Conservation (phyloP, 257 asterid genomes). For the Solanum medicagineum region DNA sequence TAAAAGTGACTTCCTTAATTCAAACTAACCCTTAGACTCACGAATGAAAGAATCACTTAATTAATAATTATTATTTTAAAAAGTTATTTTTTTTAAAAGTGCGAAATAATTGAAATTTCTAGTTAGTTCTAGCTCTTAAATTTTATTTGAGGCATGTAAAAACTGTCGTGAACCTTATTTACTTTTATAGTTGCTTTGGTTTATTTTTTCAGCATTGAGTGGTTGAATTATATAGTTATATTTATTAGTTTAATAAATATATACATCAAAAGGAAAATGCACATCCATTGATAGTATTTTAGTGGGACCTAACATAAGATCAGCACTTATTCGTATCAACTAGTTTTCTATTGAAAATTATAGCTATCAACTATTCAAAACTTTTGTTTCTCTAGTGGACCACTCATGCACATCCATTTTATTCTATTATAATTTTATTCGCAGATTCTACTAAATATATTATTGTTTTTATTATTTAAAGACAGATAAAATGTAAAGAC, state of each 20-base stretch:
- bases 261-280: constrained; percentile 4
- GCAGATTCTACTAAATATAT: too few species aligned
- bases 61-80: too few species aligned
- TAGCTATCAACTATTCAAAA: neutral
- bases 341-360: constrained; percentile 8
- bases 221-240: neutral
- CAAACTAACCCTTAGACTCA: neutral
- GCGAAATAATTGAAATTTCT: neutral
- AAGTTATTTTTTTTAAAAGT: too few species aligned
- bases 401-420: neutral
- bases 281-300: constrained; percentile 7
- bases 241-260: neutral
- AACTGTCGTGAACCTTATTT: neutral
- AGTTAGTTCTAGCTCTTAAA: neutral
- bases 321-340: constrained; percentile 6
- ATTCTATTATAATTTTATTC: too few species aligned
- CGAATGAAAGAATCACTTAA: neutral
- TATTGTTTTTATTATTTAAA: too few species aligned
- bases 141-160: neutral
- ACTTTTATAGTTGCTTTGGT: neutral
- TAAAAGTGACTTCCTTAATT: neutral
- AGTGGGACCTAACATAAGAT: neutral
- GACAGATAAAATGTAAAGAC: too few species aligned
- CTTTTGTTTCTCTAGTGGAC: neutral
- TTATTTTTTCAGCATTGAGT: neutral